A percentile compares a stretch with the other conserved stretches of the same genome.
Conservation (phyloP, 192 early-diverging fungal genomes). For the Backusella macrospora region DNA sequence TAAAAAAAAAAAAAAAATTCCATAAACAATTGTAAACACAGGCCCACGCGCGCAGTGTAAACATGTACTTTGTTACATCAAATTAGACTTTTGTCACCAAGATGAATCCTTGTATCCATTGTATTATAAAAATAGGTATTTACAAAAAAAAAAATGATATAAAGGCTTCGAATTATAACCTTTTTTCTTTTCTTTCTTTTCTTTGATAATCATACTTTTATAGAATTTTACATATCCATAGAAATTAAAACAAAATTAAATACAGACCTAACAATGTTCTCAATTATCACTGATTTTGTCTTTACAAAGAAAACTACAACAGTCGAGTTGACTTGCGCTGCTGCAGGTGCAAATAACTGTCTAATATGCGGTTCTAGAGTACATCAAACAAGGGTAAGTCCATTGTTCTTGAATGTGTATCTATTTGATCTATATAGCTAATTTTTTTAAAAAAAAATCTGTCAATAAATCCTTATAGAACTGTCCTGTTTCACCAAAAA, state of each 20-base stretch:
- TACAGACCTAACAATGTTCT: background rate
- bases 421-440: too few species aligned
- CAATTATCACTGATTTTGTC: background rate
- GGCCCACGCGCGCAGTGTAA: background rate
- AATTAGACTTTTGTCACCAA: background rate
- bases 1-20: background rate
- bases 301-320: background rate
- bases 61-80: background rate
- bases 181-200: conserved; percentile 6
- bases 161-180: too few species aligned
- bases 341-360: background rate
- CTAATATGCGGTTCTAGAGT: conserved; percentile 36
- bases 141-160: background rate
- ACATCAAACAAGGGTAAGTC: conserved; percentile 39
- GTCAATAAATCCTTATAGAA: conserved; percentile 18
- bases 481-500: conserved; percentile 33
- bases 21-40: too few species aligned
- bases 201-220: background rate
- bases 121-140: too few species aligned
- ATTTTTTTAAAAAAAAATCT: background rate
- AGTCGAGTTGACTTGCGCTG: background rate
- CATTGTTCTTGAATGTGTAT: too few species aligned
- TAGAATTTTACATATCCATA: background rate
- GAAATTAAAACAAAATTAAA: background rate
- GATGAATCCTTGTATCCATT: too few species aligned